Evolutionary conservation across 1,139 yeast genomes (phyloP), one percentile per base, ranked within the genome.

Genomic region (Schwanniomyces etchellsii): DNA sequence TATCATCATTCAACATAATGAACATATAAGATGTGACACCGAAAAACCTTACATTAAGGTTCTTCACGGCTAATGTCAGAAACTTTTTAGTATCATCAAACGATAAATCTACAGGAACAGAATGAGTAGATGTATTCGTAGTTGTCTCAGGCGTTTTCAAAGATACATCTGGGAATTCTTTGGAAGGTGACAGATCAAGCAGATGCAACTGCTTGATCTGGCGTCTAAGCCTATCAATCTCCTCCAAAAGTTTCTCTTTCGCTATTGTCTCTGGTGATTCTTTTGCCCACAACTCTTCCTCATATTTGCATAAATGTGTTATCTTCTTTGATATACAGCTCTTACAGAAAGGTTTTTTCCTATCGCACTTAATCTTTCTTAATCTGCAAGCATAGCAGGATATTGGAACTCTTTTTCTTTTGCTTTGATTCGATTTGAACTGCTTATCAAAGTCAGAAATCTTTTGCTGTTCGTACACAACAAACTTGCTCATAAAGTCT

Each of bases 11-110:
- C n/a, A 50, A 39, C 3, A 55, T 42, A 13, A 57, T 40, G 0
- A 71, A 54, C 47, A 62, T 47, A 36, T 48, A 57, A 21, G 66
- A 54, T 0, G 72, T 64, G 3, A 68, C 52, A 3, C 72, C 71
- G 26, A 57, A 59, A 40, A 63, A 71, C 12, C 62, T 28, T 31
- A 67, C 39, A 28, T 56, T 57, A 27, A 58, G 53, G 34, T 64
- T 69, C 37, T 66, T 64, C 26, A 66, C 43, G 26, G 21, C 21
- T 18, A 61, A 45, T 37, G 64, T 43, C 13, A 55, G 40, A 36
- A 63, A 70, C 35, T 66, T 64, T n/a, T n/a, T 24, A 13, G 11
- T 12, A 5, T 10, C 15, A 13, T 14, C 14, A 13, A 6, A 6
- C 11, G 6, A 12, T 12, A 6, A 11, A 11, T 11, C 14, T 10